Evolutionary conservation across 2,329 filamentous ascomycete genomes (phyloP), one percentile per base, ranked within the genome.

Genomic region (Phialophora chinensis): DNA sequence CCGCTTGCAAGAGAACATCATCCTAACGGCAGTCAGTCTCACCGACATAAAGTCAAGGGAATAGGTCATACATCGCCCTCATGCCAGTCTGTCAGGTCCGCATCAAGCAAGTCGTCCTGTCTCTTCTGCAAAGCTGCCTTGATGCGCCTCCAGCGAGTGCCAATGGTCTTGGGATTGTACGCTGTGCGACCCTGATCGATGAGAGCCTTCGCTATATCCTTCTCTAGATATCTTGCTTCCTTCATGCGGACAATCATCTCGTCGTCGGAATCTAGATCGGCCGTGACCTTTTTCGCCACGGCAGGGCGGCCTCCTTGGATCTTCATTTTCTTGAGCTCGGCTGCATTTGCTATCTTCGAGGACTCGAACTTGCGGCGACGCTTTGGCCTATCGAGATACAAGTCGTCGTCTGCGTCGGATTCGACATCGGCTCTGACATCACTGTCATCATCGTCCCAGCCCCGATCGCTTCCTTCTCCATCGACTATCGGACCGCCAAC

Each of bases 51-150:
- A 5, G 7, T 27, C 12, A 12, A 23, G 49, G 11, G 20, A 14
- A 38, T 10, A 20, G 27, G 20, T 66, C 77, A 71, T 74, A 84
- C 83, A 73, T 86, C 83, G 20, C 78, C 79, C 12, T 78, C 74
- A 59, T 81, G 77, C 84, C 83, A 86, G 70, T 83, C 82, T 58
- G 77, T 81, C 66, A 81, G 73, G 47, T 82, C 79, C 58, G 81
- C 79, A 54, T 81, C 77, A 0, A 86, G 75, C 27, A 79, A 74
- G 53, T 79, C 77, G 65, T 85, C 82, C n/a, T 81, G 76, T 25
- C 77, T 76, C 44, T 77, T 74, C 38, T 79, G 77, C 53, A 83
- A 75, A 1, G 77, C 78, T 44, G 78, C 75, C 62, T 79, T 79
- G 58, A 85, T 77, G 25, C 83, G 81, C 50, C 74, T 72, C 73